phyloP scores from a whole-genome alignment of 176 grass and related monocot species.

The maize (Zea mays) region Zm-B73-REFERENCE-NAM-5.0 NC_050097.1:208321501-208322000 shows the following conservation, averaged over 20 bases:
- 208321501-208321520: constrained; percentile 25
- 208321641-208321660: constrained; percentile 32
- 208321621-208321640: constrained; percentile 10
- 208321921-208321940: no score
- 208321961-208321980: no score
- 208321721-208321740: constrained; percentile 15
- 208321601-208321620: not conserved
- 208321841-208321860: no score
- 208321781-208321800: constrained; percentile 14
- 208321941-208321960: no score
- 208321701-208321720: not conserved
- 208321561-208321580: constrained; percentile 44
- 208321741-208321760: constrained; percentile 35
- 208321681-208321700: not conserved
- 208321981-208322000: no score
- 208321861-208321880: no score
- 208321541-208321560: constrained; percentile 9
- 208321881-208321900: no score
- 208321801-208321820: constrained; percentile 5
- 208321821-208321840: no score
- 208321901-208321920: no score
- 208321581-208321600: not conserved
- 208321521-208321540: constrained; percentile 37
- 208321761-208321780: not conserved
- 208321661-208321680: constrained; percentile 15